Conservation (phyloP, 2,329 filamentous ascomycete species). For the Phyllosticta citrichinensis region DNA sequence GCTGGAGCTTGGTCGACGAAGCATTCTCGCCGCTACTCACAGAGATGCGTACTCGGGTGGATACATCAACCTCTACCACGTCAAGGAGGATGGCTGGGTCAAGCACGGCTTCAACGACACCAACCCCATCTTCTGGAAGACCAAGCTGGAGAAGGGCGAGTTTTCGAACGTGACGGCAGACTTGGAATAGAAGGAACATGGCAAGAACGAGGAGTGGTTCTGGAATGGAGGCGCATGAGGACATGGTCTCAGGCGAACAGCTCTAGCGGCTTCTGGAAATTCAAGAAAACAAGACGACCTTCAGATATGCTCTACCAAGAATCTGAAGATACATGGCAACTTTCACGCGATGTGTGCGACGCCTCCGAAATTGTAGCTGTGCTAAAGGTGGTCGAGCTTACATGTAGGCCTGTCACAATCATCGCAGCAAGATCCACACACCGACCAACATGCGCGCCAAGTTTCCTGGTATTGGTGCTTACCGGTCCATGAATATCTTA, state of each 20-base stretch:
- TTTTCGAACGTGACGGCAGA: slow-evolving; percentile 88
- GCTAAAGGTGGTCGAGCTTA: no score
- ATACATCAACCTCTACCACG: slow-evolving; percentile 97
- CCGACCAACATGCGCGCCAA: no score
- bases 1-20: slow-evolving; percentile 78
- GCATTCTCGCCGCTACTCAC: slow-evolving; percentile 92
- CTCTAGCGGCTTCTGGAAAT: neutral
- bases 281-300: neutral
- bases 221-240: neutral
- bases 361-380: no score
- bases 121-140: slow-evolving; percentile 99
- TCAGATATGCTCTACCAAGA: neutral
- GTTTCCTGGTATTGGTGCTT: no score
- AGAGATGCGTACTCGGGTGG: slow-evolving; percentile 98
- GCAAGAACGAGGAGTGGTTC: neutral
- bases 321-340: neutral
- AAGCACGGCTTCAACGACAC: slow-evolving; percentile 98
- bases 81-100: slow-evolving; percentile 98
- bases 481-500: no score
- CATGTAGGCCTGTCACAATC: no score
- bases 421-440: no score
- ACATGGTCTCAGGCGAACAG: neutral
- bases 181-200: slow-evolving; percentile 41
- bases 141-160: slow-evolving; percentile 95
- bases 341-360: neutral